Conservation (phyloP, 2,329 filamentous ascomycete genomes). For the Hirsutella rhossiliensis region DNA sequence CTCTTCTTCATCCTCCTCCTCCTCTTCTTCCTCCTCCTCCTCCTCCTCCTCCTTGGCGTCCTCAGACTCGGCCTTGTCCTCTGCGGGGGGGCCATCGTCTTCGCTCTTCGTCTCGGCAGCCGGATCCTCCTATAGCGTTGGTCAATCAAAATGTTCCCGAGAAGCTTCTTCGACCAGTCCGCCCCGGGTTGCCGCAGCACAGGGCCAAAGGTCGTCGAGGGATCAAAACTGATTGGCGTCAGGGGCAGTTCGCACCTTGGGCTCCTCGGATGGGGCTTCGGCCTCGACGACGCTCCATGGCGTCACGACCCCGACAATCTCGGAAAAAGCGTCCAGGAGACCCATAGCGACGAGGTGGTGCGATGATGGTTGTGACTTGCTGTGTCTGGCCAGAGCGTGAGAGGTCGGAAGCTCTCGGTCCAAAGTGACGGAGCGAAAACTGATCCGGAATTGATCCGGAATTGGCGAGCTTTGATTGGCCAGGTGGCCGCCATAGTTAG, state of each 20-base stretch:
- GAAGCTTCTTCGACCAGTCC: not conserved
- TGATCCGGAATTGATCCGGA: conserved; percentile 39
- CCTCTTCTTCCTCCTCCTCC: conserved; percentile 44
- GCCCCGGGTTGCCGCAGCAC: not conserved
- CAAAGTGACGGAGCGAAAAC: conserved; percentile 26
- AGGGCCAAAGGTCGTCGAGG: no score
- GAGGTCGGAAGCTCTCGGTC: conserved; percentile 30
- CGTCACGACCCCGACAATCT: conserved; percentile 52
- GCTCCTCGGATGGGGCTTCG: conserved; percentile 55
- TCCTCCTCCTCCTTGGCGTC: conserved; percentile 33
- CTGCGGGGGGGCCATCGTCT: conserved; percentile 13
- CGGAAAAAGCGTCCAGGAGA: conserved; percentile 53
- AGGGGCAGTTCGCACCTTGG: conserved; percentile 31
- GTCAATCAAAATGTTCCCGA: not conserved
- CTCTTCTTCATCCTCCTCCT: conserved; percentile 66
- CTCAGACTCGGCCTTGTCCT: conserved; percentile 21
- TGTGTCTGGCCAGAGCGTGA: conserved; percentile 21
- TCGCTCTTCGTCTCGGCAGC: conserved; percentile 31
- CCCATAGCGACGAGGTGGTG: conserved; percentile 43
- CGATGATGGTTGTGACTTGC: conserved; percentile 24
- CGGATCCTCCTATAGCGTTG: conserved; percentile 18
- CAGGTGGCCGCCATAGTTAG: conserved; percentile 3
- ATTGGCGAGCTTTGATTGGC: conserved; percentile 39
- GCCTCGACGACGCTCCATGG: conserved; percentile 54
- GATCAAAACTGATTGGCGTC: no score